Evolutionary conservation across 148 eudicot species (phyloP).

Genomic region (Rhododendron ovatum): DNA sequence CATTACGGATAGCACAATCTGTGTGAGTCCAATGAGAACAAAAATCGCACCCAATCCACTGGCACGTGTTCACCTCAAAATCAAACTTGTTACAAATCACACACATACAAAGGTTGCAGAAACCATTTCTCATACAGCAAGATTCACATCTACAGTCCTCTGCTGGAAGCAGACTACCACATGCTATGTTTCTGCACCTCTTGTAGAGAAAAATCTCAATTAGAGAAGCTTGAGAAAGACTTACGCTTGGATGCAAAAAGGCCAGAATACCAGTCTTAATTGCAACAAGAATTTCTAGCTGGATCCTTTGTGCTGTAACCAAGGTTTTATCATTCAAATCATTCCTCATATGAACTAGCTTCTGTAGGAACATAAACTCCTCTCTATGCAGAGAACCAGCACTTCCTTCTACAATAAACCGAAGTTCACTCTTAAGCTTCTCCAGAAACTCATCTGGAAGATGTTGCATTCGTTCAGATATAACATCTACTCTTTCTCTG

Average conservation of each 20-base stretch:
- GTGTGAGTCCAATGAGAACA: constrained; percentile 73
- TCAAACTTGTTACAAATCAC: constrained; percentile 58
- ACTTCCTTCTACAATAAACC: constrained; percentile 48
- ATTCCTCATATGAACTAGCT: constrained; percentile 47
- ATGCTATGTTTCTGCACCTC: constrained; percentile 62
- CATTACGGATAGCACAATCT: constrained; percentile 57
- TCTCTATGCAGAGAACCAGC: constrained; percentile 53
- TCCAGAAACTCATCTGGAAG: constrained; percentile 46
- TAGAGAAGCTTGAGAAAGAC: constrained; percentile 51
- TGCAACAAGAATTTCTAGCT: constrained; percentile 55
- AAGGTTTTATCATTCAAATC: constrained; percentile 44
- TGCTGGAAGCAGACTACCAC: constrained; percentile 51
- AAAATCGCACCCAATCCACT: constrained; percentile 69
- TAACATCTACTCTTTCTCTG: constrained; percentile 49
- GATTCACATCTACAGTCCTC: constrained; percentile 53
- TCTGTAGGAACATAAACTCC: constrained; percentile 44
- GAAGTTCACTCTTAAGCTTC: constrained; percentile 40
- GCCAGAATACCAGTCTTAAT: constrained; percentile 60
- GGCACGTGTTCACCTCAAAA: constrained; percentile 61
- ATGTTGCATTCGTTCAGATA: constrained; percentile 46
- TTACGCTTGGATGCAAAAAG: constrained; percentile 49
- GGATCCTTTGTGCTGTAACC: constrained; percentile 45
- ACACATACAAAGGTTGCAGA: constrained; percentile 69
- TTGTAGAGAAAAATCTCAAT: constrained; percentile 53
- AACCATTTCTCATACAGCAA: constrained; percentile 48